Conservation (phyloP, 2,329 filamentous ascomycete species). For the Aureobasidium sp. region DNA sequence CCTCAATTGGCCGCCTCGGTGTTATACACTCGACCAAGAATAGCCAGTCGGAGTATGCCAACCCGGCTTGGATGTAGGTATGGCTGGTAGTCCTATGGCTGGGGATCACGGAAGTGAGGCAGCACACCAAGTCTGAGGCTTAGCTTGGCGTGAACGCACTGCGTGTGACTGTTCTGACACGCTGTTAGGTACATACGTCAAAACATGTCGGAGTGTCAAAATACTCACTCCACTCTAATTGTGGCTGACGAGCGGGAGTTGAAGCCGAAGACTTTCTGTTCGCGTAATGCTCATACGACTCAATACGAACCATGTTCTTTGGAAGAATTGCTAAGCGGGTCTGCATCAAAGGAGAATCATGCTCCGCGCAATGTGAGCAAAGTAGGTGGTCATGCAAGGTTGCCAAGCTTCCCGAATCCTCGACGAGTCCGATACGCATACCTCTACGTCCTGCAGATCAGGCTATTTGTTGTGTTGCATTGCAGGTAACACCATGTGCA, state of each 20-base stretch:
- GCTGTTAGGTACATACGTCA: neutral
- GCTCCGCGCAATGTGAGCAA: neutral
- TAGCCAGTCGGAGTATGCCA: neutral
- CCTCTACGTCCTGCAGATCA: neutral
- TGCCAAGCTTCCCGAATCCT: neutral
- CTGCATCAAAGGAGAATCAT: neutral
- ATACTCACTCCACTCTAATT: neutral
- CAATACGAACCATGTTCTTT: neutral
- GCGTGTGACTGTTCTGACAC: neutral
- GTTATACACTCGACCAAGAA: neutral
- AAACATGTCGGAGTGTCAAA: neutral
- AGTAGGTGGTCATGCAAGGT: neutral
- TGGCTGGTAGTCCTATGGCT: neutral
- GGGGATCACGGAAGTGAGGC: neutral
- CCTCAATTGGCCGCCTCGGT: neutral
- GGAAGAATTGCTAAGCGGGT: neutral
- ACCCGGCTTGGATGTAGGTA: neutral
- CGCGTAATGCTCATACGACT: neutral
- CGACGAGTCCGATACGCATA: neutral
- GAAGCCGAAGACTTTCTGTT: neutral
- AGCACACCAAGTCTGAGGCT: neutral
- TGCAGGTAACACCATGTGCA: neutral
- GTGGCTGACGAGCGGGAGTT: neutral
- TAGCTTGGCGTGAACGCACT: neutral
- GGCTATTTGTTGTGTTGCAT: neutral